Percentiles rank a stretch among this genome's conserved stretches.
Conservation (phyloP, 2,329 filamentous ascomycete species). For the Neopestalotiopsis rosae region DNA sequence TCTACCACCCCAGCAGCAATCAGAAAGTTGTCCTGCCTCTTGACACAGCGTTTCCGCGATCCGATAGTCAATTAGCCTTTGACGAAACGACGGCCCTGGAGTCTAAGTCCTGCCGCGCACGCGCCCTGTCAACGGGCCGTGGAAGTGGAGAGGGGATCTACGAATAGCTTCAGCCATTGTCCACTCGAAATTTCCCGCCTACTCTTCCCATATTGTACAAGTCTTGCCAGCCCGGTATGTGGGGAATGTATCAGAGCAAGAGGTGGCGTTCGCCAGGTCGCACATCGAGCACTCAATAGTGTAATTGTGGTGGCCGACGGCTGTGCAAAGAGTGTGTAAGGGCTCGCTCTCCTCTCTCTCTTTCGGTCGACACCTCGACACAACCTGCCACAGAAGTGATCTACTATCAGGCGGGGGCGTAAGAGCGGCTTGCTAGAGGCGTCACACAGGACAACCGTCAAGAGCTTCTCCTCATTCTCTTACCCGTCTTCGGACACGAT, state of each 20-base stretch:
- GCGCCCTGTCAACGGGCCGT: constrained; percentile 9
- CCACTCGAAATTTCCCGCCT: neutral
- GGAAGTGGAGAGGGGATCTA: neutral
- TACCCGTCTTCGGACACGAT: neutral
- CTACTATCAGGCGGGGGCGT: neutral
- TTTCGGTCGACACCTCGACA: too few relatives aligned
- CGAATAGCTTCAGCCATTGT: neutral
- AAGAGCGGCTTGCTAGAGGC: neutral
- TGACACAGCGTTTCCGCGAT: constrained; percentile 3
- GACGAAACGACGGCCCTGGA: neutral
- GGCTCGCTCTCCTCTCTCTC: neutral
- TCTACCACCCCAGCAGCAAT: neutral
- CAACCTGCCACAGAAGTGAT: neutral
- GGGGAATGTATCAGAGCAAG: constrained; percentile 3
- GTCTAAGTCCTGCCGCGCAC: constrained; percentile 5
- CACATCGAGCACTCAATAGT: neutral
- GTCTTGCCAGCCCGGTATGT: neutral
- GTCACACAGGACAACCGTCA: neutral
- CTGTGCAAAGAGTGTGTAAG: neutral
- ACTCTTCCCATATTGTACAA: neutral
- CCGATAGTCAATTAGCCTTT: neutral
- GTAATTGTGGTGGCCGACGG: too few relatives aligned
- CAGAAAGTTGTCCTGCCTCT: neutral
- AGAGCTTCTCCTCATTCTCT: neutral
- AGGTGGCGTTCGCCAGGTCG: neutral